Percentiles rank a stretch among this genome's conserved stretches.
phyloP scores from a whole-genome alignment of 2,329 filamentous ascomycete species.

The Davidsoniella virescens region DNA sequence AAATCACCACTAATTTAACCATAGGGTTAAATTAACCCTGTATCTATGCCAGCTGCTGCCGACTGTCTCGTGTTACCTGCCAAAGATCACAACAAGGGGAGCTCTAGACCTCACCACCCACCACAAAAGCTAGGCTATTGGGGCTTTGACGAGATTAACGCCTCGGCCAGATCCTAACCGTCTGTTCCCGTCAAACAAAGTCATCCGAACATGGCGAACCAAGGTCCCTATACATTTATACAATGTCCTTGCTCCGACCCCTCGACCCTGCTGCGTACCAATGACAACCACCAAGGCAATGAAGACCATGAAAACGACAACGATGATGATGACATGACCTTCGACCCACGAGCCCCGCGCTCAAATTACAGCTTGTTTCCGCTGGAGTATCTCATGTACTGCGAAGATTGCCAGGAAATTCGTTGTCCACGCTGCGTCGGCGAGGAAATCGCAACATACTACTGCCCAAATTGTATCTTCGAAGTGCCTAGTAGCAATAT shows the following conservation, averaged over 20 bases:
- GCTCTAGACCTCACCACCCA: conserved; percentile 1
- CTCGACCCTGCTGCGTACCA: conserved; percentile 18
- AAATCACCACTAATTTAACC: too few species aligned
- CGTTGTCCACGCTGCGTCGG: conserved; percentile 81
- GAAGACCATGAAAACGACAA: conserved; percentile 20
- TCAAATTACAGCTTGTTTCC: conserved; percentile 88
- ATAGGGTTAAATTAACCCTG: background rate
- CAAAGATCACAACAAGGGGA: background rate
- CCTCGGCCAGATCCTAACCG: background rate
- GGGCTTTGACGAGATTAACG: background rate
- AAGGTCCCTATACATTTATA: conserved; percentile 44
- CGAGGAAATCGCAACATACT: conserved; percentile 90
- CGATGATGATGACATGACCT: conserved; percentile 51
- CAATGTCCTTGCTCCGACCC: conserved; percentile 48
- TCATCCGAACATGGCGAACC: conserved; percentile 19
- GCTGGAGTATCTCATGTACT: conserved; percentile 85
- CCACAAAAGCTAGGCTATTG: background rate
- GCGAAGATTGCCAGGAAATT: conserved; percentile 93
- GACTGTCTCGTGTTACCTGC: background rate
- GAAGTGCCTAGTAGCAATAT: conserved; percentile 89
- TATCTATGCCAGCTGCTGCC: background rate
- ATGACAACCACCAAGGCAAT: conserved; percentile 1
- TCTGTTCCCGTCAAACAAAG: conserved; percentile 21
- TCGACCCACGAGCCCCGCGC: conserved; percentile 70
- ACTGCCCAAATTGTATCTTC: conserved; percentile 87